Conservation (phyloP, 108 stramenopile genomes). For the Cyclotella baltica region DNA sequence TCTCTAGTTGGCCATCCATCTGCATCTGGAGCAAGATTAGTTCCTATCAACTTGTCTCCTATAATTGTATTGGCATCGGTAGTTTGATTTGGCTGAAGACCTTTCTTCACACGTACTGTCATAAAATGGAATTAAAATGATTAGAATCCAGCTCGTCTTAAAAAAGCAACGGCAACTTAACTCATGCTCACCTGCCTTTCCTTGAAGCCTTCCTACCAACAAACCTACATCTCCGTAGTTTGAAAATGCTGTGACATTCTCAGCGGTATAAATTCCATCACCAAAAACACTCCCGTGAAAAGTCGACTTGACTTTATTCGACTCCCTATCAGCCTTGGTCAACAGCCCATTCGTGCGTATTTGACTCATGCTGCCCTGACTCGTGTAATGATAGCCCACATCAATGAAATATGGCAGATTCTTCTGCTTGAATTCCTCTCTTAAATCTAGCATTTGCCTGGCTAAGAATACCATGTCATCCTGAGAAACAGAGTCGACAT, state of each 20-base stretch:
- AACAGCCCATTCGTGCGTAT: conserved; percentile 42
- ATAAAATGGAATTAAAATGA: background rate
- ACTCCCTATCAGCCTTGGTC: conserved; percentile 26
- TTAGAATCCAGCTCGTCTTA: background rate
- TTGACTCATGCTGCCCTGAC: conserved; percentile 11
- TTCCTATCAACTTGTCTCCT: conserved; percentile 41
- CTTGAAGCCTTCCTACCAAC: conserved; percentile 38
- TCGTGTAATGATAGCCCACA: conserved; percentile 58
- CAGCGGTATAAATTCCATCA: conserved; percentile 53
- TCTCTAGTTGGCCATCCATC: background rate
- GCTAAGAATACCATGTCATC: conserved; percentile 41
- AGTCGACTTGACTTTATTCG: conserved; percentile 3
- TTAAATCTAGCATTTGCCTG: conserved; percentile 21
- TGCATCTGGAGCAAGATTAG: background rate
- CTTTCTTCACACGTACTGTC: conserved; percentile 4
- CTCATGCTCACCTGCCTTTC: conserved; percentile 3
- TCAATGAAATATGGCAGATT: conserved; percentile 16
- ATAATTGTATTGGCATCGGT: conserved; percentile 35
- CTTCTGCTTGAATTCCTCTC: conserved; percentile 4
- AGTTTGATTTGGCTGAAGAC: background rate
- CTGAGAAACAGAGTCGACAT: conserved; percentile 21
- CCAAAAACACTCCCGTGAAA: conserved; percentile 45
- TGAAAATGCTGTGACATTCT: conserved; percentile 40
- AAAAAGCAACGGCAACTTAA: background rate
- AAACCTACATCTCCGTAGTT: conserved; percentile 49